These are phyloP conservation scores for Groenewaldozyma sp. DNA, from an alignment of 1,139 yeast species.

Conservation along the genomic window DNA sequence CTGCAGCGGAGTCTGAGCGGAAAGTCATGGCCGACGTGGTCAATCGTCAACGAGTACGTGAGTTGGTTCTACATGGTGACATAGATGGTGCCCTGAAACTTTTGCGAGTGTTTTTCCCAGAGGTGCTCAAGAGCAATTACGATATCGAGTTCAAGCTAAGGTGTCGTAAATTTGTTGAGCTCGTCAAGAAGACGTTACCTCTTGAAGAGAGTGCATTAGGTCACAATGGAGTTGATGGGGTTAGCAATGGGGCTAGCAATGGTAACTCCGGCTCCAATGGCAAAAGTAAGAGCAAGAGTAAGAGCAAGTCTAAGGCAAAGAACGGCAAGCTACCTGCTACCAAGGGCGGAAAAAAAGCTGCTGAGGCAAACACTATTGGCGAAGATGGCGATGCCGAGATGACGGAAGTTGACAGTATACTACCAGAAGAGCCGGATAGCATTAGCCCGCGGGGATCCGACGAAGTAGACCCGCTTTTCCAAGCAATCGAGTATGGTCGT, in stretches of 20 bases:
- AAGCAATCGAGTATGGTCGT: conserved; percentile 40
- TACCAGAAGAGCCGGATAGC: no score
- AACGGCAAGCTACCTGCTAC: neutral
- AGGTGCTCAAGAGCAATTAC: conserved; percentile 34
- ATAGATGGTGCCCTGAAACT: conserved; percentile 41
- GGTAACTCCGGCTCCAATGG: neutral
- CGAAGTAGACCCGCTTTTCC: conserved; percentile 3
- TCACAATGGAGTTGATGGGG: neutral
- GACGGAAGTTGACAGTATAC: conserved; percentile 7
- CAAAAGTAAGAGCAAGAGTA: conserved; percentile 2
- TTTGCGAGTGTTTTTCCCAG: conserved; percentile 39
- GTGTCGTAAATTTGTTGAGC: conserved; percentile 42
- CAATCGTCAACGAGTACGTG: conserved; percentile 44
- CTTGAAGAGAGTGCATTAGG: neutral
- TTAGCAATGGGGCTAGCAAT: neutral
- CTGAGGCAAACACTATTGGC: no score
- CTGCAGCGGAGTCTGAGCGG: conserved; percentile 20
- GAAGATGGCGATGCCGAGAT: conserved; percentile 9
- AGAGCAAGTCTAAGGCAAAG: no score
- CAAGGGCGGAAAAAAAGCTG: neutral
- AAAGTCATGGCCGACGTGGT: conserved; percentile 32
- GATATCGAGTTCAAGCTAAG: conserved; percentile 46
- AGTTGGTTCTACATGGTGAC: conserved; percentile 38
- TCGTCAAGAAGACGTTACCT: conserved; percentile 24
- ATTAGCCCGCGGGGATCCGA: conserved; percentile 9